phyloP scores from a whole-genome alignment of 1,284 basidiomycete species.

The Ganoderma lingzhi region DNA sequence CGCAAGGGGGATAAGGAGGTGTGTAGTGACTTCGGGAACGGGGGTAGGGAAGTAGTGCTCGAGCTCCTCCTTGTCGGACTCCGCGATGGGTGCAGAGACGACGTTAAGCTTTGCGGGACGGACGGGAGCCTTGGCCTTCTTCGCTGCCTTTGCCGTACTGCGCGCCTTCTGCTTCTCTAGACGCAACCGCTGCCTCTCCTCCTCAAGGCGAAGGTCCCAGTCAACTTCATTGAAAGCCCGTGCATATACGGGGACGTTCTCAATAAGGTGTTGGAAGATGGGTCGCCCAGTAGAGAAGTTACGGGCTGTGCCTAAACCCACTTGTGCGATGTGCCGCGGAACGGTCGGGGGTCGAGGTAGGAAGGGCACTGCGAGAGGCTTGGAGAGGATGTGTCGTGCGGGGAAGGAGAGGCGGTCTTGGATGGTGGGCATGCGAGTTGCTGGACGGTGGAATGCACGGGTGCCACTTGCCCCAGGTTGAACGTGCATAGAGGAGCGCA shows the following conservation, averaged over 20 bases:
- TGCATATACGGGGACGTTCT: conserved; percentile 77
- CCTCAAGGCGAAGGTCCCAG: conserved; percentile 61
- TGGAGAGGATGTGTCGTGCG: conserved; percentile 52
- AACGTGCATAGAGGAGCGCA: conserved; percentile 43
- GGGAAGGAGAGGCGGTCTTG: conserved; percentile 53
- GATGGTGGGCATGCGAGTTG: conserved; percentile 40
- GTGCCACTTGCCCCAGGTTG: conserved; percentile 31
- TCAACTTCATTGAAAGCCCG: conserved; percentile 77
- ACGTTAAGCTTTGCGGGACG: conserved; percentile 19
- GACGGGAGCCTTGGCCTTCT: conserved; percentile 32
- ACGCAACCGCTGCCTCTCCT: conserved; percentile 52
- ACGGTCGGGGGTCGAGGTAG: conserved; percentile 65
- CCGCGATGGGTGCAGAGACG: conserved; percentile 30
- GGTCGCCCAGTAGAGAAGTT: conserved; percentile 77
- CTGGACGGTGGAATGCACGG: conserved; percentile 50
- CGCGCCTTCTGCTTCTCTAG: conserved; percentile 39
- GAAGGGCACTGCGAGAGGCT: conserved; percentile 53
- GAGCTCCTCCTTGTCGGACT: conserved; percentile 50
- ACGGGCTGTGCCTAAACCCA: conserved; percentile 75
- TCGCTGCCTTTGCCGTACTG: conserved; percentile 36
- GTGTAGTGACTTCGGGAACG: conserved; percentile 61
- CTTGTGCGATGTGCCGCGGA: conserved; percentile 60
- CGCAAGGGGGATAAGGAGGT: conserved; percentile 75
- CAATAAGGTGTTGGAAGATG: conserved; percentile 77
- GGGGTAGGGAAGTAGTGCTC: conserved; percentile 68